A percentile compares a stretch with the other conserved stretches of the same genome.
Evolutionary conservation across 176 grass and related monocot genomes (phyloP).

Genomic region (Dactylis glomerata): DNA sequence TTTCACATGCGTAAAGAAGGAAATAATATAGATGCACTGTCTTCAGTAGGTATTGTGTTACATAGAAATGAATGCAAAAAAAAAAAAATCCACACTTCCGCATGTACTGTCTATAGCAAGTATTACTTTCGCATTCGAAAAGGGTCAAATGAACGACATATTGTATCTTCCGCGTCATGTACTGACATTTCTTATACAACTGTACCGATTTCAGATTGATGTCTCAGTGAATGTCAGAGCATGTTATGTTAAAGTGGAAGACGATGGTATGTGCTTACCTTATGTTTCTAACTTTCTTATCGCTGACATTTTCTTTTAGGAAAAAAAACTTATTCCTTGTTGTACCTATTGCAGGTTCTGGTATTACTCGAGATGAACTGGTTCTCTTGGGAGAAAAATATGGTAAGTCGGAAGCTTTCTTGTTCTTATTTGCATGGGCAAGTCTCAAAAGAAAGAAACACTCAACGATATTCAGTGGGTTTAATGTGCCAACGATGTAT

Average conservation of each 20-base stretch:
- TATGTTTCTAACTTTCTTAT: not conserved
- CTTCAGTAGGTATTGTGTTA: constrained; percentile 16
- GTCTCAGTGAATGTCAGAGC: constrained; percentile 63
- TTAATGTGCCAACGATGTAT: constrained; percentile 16
- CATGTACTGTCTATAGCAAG: not conserved
- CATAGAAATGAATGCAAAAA: not conserved
- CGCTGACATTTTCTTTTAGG: not conserved
- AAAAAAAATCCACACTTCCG: not conserved
- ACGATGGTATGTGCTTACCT: constrained; percentile 59
- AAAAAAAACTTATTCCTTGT: not conserved
- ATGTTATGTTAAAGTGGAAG: constrained; percentile 80
- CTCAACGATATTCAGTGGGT: not conserved
- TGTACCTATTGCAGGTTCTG: constrained; percentile 56
- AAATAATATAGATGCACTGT: not conserved
- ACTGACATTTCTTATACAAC: not conserved
- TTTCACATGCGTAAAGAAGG: not conserved
- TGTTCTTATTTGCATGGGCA: constrained; percentile 10
- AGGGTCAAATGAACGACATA: not conserved
- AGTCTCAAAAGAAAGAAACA: constrained; percentile 7
- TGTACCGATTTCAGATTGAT: constrained; percentile 56
- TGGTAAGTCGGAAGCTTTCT: constrained; percentile 33
- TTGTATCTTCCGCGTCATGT: not conserved
- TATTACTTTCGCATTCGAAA: not conserved
- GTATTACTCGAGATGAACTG: constrained; percentile 90
- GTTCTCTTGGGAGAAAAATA: constrained; percentile 87